Conservation (phyloP, 495 filamentous ascomycete genomes). For the Penicillium crystallinum region DNA sequence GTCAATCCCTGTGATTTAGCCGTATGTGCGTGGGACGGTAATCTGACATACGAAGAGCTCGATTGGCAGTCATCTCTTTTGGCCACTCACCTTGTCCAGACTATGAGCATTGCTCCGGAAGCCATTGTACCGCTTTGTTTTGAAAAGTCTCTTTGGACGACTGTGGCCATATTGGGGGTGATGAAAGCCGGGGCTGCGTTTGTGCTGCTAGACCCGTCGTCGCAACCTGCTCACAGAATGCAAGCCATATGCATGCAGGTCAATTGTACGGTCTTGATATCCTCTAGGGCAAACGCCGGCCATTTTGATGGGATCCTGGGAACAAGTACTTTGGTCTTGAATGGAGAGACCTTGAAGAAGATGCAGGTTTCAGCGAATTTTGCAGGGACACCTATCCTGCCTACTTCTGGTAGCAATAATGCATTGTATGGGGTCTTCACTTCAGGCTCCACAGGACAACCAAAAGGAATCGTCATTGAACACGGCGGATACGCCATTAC, state of each 20-base stretch:
- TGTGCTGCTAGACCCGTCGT: neutral
- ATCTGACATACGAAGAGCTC: slow-evolving; percentile 10
- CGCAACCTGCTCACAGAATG: neutral
- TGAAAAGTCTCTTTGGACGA: neutral
- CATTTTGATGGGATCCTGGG: neutral
- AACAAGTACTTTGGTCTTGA: neutral
- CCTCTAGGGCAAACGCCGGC: neutral
- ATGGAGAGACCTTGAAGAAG: neutral
- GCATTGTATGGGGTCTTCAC: neutral
- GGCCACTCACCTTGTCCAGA: slow-evolving; percentile 2
- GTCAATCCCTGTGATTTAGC: neutral
- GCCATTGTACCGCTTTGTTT: slow-evolving; percentile 45
- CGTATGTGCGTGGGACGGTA: slow-evolving; percentile 34
- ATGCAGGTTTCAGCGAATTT: neutral
- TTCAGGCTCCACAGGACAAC: neutral
- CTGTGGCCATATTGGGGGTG: slow-evolving; percentile 31
- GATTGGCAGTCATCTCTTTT: neutral
- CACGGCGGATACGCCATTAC: neutral
- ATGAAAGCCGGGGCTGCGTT: slow-evolving; percentile 26
- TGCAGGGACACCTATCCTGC: neutral
- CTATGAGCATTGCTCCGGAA: slow-evolving; percentile 24
- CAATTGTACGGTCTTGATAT: neutral
- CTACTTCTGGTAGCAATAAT: neutral
- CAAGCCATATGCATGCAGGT: neutral
- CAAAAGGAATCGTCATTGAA: neutral